Percentiles rank a stretch among this genome's conserved stretches.
Evolutionary conservation across 202 grass and related monocot genomes (phyloP).

Genomic region (Carex arenaria): DNA sequence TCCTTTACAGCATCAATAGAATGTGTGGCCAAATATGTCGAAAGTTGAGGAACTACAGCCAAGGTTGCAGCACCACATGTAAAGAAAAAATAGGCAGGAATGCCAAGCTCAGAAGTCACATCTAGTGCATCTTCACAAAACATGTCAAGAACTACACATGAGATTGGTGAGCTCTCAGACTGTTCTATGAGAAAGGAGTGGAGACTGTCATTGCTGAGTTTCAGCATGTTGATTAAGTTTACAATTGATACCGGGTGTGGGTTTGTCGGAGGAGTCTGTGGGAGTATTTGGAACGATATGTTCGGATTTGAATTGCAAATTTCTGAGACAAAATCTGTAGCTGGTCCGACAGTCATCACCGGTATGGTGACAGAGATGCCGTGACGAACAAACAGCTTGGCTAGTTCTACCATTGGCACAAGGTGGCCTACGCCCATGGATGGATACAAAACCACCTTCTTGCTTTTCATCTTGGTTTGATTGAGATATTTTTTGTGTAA

Average conservation of each 20-base stretch:
- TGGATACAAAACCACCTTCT: slow-evolving; percentile 46
- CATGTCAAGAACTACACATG: slow-evolving; percentile 51
- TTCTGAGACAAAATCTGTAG: neutral
- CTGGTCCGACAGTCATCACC: neutral
- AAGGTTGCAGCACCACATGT: slow-evolving; percentile 24
- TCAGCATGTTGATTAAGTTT: slow-evolving; percentile 20
- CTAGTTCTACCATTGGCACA: slow-evolving; percentile 42
- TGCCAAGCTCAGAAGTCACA: slow-evolving; percentile 38
- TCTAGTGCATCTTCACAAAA: slow-evolving; percentile 45
- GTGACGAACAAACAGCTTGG: slow-evolving; percentile 27
- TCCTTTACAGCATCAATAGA: neutral
- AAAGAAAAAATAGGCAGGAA: slow-evolving; percentile 42
- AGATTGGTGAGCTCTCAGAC: slow-evolving; percentile 6
- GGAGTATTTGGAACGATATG: slow-evolving; percentile 44
- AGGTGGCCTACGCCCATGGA: slow-evolving; percentile 46
- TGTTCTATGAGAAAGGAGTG: slow-evolving; percentile 31
- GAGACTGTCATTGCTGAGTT: slow-evolving; percentile 29
- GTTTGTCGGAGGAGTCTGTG: neutral
- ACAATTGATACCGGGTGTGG: neutral
- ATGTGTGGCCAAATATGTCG: neutral
- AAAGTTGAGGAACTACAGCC: slow-evolving; percentile 35
- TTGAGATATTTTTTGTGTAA: neutral
- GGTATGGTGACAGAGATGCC: slow-evolving; percentile 33
- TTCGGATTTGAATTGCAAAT: slow-evolving; percentile 20
- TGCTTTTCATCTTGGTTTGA: slow-evolving; percentile 11